A percentile compares a stretch with the other conserved stretches of the same genome.
Evolutionary conservation across 352 stramenopile genomes (phyloP).

Genomic region (Pythium biforme): DNA sequence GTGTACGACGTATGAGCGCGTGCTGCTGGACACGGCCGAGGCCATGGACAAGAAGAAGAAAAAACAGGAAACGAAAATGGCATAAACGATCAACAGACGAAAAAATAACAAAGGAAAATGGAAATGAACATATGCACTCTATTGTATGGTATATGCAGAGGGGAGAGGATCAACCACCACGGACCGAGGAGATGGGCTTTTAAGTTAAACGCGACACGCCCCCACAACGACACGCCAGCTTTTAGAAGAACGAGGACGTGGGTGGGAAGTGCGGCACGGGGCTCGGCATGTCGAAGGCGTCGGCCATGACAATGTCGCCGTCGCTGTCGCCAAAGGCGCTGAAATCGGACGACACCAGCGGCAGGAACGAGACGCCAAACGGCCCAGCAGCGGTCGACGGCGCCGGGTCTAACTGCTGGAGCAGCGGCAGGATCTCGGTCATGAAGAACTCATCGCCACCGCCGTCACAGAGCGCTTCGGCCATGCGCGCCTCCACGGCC

Average conservation of each 20-base stretch:
- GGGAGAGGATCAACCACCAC: not conserved
- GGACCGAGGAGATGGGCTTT: not conserved
- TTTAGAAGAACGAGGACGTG: conserved; percentile 22
- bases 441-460: conserved; percentile 33
- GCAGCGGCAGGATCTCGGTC: conserved; percentile 36
- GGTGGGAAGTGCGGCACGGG: conserved; percentile 22
- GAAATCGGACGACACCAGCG: not conserved
- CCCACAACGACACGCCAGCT: not conserved
- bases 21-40: conserved; percentile 32
- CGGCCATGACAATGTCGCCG: conserved; percentile 19
- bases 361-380: conserved; percentile 13
- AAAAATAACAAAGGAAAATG: not conserved
- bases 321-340: not conserved
- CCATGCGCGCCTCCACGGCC: conserved; percentile 18
- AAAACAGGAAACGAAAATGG: not conserved
- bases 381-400: not conserved
- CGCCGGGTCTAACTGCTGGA: conserved; percentile 31
- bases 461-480: conserved; percentile 19
- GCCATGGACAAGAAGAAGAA: not conserved
- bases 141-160: conserved; percentile 12
- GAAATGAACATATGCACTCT: conserved; percentile 11
- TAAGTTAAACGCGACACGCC: conserved; percentile 10
- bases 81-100: not conserved
- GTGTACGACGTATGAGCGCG: conserved; percentile 79
- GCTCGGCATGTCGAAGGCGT: conserved; percentile 20